Percentiles rank a stretch among this genome's conserved stretches.
Evolutionary conservation across 2,329 filamentous ascomycete genomes (phyloP).

Genomic region (Cryphonectria parasitica): DNA sequence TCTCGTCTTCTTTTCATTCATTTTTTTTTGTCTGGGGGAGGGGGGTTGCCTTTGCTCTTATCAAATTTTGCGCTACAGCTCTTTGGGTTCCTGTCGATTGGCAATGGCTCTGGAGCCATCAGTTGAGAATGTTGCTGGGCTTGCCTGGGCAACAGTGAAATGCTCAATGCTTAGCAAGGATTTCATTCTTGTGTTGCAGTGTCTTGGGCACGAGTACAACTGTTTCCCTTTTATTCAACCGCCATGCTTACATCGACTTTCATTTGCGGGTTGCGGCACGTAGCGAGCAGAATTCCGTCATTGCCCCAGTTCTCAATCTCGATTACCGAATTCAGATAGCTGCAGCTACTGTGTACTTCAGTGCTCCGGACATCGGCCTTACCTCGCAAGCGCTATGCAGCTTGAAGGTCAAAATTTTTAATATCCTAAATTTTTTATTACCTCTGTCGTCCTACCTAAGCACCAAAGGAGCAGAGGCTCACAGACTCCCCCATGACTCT

Average conservation of each 20-base stretch:
- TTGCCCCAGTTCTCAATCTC: conserved; percentile 21
- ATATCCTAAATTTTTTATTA: not conserved
- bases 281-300: conserved; percentile 11
- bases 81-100: too few species aligned
- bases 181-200: not conserved
- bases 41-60: too few species aligned
- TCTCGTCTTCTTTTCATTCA: too few species aligned
- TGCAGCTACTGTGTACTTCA: conserved; percentile 7
- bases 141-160: too few species aligned
- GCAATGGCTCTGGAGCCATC: too few species aligned
- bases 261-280: not conserved
- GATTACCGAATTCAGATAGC: conserved; percentile 21
- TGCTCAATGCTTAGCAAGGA: not conserved
- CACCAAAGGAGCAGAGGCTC: not conserved
- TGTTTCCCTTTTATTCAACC: not conserved
- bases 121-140: too few species aligned
- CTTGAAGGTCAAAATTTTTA: not conserved
- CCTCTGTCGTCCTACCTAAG: not conserved
- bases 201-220: not conserved
- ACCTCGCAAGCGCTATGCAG: conserved; percentile 3
- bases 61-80: too few species aligned
- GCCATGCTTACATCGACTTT: too few species aligned
- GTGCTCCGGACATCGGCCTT: conserved; percentile 5
- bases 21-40: too few species aligned
- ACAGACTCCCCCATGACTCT: not conserved